Evolutionary conservation across 73 alveolate species (phyloP).

Genomic region (Paraurostyla sp.): DNA sequence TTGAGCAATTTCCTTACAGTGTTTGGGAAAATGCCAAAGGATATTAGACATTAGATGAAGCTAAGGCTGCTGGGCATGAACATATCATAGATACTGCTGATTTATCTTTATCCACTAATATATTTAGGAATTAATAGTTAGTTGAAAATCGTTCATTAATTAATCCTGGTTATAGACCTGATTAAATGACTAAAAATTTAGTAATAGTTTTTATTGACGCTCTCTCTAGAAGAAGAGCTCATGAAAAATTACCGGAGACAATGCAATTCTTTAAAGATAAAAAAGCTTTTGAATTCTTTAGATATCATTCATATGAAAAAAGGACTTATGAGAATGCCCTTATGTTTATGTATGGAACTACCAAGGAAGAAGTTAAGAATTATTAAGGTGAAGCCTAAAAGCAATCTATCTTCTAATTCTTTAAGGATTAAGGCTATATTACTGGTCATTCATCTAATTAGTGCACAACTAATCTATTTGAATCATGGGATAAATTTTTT

Average conservation of each 20-base stretch:
- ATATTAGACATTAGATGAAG: not conserved
- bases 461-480: not conserved
- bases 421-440: not conserved
- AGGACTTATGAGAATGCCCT: not conserved
- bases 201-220: slow-evolving; percentile 1
- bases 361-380: not conserved
- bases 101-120: no score
- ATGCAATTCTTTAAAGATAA: not conserved
- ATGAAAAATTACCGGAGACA: not conserved
- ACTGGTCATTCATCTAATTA: not conserved
- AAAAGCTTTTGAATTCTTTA: not conserved
- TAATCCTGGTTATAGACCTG: no score
- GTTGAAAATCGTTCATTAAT: not conserved
- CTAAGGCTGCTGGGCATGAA: not conserved
- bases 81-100: not conserved
- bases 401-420: not conserved
- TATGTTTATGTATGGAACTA: not conserved
- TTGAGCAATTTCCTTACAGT: no score
- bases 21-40: not conserved
- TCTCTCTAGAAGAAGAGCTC: slow-evolving; percentile 1
- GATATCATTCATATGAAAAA: not conserved
- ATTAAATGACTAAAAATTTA: not conserved
- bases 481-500: not conserved
- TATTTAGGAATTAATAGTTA: not conserved
- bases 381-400: not conserved